These are phyloP conservation scores for Syzygium aromaticum DNA, from an alignment of 345 rosid species.

Conservation along the genomic window DNA sequence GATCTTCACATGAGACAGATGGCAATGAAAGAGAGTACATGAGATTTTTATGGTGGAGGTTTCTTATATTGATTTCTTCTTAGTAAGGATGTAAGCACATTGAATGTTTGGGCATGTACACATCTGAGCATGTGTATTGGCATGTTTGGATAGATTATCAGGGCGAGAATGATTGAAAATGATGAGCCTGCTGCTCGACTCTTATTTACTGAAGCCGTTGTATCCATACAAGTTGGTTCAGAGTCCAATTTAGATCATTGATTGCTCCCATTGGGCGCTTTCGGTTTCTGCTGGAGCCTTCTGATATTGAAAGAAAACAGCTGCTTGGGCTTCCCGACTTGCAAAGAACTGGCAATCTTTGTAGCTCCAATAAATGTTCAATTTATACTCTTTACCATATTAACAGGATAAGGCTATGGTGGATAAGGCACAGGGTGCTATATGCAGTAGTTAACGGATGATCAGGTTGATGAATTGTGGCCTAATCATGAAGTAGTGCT, in stretches of 20 bases:
- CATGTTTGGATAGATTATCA: background rate
- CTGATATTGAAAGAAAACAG: background rate
- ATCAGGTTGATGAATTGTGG: background rate
- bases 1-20: conserved; percentile 2
- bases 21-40: conserved; percentile 6
- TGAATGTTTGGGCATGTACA: background rate
- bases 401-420: background rate
- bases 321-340: background rate
- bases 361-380: background rate
- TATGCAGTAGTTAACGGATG: background rate
- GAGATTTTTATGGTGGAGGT: background rate
- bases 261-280: background rate
- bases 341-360: background rate
- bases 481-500: background rate
- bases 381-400: background rate
- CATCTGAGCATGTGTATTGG: background rate
- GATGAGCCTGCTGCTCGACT: background rate
- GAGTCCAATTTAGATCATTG: background rate
- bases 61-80: background rate
- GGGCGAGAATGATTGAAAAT: background rate
- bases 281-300: background rate
- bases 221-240: background rate
- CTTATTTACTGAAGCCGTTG: background rate
- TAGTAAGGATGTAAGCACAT: background rate
- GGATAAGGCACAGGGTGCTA: background rate